These are phyloP conservation scores for Linanthus parryae DNA, from an alignment of 148 eudicot genomes.

Conservation along the genomic window DNA sequence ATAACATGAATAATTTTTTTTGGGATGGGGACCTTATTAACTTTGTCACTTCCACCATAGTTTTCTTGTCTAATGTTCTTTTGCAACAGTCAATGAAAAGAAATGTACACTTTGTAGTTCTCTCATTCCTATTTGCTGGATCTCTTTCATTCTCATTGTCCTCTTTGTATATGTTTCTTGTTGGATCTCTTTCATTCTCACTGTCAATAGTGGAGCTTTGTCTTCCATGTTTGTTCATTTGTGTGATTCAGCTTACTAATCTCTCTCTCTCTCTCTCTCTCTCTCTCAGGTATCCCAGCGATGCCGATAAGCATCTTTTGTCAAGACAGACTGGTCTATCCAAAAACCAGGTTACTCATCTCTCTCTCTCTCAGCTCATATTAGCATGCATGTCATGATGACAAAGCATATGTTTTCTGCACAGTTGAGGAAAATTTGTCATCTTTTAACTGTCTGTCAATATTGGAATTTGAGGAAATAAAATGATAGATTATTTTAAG, in stretches of 20 bases:
- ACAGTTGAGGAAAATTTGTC: too few relatives aligned
- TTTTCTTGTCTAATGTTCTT: too few relatives aligned
- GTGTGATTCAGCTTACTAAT: constrained; percentile 6
- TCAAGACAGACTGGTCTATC: constrained; percentile 94
- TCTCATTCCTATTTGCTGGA: too few relatives aligned
- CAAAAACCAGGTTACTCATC: constrained; percentile 56
- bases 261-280: constrained; percentile 24
- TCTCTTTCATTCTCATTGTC: neutral
- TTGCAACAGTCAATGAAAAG: neutral
- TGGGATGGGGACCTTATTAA: too few relatives aligned
- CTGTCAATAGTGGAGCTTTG: neutral
- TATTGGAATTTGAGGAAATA: too few relatives aligned
- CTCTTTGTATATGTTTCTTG: neutral
- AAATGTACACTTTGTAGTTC: neutral
- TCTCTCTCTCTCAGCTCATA: neutral
- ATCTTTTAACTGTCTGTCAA: too few relatives aligned
- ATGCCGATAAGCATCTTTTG: constrained; percentile 82
- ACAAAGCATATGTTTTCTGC: too few relatives aligned
- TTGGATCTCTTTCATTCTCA: neutral
- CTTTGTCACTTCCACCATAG: too few relatives aligned
- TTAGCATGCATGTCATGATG: too few relatives aligned
- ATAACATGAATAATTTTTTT: too few relatives aligned
- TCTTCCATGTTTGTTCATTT: neutral
- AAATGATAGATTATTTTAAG: too few relatives aligned
- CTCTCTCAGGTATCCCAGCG: constrained; percentile 90